Evolutionary conservation across 345 rosid genomes (phyloP), one percentile per base, ranked within the genome.

Genomic region (Hypericum androsaemum): DNA sequence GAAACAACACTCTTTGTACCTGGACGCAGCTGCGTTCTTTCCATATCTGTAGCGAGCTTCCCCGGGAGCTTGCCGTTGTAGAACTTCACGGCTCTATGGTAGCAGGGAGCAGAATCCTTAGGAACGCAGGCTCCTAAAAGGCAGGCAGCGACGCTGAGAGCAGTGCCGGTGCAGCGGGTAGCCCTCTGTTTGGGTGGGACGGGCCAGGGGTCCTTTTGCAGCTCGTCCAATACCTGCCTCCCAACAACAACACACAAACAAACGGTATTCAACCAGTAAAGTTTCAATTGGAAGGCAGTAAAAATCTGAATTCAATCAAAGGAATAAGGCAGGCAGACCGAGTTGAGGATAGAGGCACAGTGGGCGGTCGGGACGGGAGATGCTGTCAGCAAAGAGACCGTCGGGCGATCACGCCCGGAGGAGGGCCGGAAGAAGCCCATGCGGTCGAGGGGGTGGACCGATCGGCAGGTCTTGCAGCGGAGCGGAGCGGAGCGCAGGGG

Each of bases 1-100:
- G 6, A 43, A 43, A 43, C 12, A 50, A 42, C 32, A 22, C 32
- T 22, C 32, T 22, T 83, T 22, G 32, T 62, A 90, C 96, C 95
- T 92, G 96, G 36, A 92, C 59, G 54, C 81, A 83, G 56, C 77
- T 88, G 13, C 94, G 75, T 39, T 83, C 82, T 65, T 92, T 92
- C 98, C 98, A 92, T 65, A 92, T 83, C 42, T 92, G 96, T 41
- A 92, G 88, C 0, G 98, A 95, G 54, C 96, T 81, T 76, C 8
- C 84, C 95, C 15, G 84, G 54, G 59, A 92, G 95, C 74, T 83
- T 92, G 37, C 98, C 98, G 7, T 71, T 61, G 56, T 71, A 85
- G 68, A 88, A 83, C 64, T 77, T 87, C 1, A 85, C 82, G 37
- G 98, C 95, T 77, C 80, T 77, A 49, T 83, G 80, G 69, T 75